Conservation (phyloP, 2,329 filamentous ascomycete genomes). For the Penicillium frequentans region DNA sequence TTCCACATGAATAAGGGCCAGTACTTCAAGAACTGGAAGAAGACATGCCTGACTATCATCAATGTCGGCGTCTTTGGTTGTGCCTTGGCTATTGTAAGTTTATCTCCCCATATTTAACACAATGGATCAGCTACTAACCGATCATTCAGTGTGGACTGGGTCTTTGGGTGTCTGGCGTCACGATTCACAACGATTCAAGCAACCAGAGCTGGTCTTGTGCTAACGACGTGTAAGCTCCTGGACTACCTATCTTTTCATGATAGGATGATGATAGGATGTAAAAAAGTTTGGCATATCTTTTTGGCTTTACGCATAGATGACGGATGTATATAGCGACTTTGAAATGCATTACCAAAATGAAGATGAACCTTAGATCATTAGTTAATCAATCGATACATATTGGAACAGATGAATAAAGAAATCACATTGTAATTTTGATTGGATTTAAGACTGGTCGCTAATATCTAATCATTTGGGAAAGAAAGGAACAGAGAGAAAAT, state of each 20-base stretch:
- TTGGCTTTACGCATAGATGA: neutral
- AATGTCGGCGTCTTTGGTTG: slow-evolving; percentile 24
- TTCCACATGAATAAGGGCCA: slow-evolving; percentile 34
- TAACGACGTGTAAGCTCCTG: slow-evolving; percentile 19
- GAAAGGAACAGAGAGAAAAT: neutral
- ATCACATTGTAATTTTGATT: neutral
- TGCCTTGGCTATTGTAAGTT: slow-evolving; percentile 24
- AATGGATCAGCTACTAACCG: neutral
- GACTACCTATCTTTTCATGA: neutral
- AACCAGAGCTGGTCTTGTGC: slow-evolving; percentile 27
- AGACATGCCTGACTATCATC: slow-evolving; percentile 26
- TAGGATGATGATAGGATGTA: neutral
- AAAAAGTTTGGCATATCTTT: neutral
- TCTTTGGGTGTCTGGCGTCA: slow-evolving; percentile 27
- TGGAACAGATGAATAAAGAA: neutral
- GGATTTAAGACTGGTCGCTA: neutral
- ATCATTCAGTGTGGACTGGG: slow-evolving; percentile 27
- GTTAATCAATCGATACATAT: neutral
- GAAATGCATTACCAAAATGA: neutral
- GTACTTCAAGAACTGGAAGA: slow-evolving; percentile 31
- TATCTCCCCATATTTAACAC: neutral
- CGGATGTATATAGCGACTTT: neutral
- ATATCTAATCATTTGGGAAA: neutral
- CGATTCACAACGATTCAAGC: slow-evolving; percentile 26
- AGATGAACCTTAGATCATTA: neutral